These are phyloP conservation scores for Acacia crassicarpa DNA, from an alignment of 306 rosid species.

Conservation along the genomic window DNA sequence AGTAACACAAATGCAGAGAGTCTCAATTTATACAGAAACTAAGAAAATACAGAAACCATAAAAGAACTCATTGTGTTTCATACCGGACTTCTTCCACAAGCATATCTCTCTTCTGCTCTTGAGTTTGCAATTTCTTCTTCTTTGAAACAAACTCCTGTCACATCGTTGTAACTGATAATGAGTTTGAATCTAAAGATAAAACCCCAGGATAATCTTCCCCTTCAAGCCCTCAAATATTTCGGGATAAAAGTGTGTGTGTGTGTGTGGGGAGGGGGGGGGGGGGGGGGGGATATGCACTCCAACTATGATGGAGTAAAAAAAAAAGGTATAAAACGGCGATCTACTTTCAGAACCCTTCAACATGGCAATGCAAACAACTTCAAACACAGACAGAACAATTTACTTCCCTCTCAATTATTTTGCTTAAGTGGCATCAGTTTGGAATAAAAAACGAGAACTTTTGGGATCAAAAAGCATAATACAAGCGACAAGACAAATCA, in stretches of 20 bases:
- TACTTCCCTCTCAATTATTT: not conserved
- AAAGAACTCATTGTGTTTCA: slow-evolving; percentile 8
- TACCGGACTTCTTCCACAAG: slow-evolving; percentile 64
- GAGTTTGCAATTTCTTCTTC: slow-evolving; percentile 44
- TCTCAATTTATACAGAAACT: not conserved
- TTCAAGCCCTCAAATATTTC: not conserved
- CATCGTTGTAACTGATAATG: not conserved
- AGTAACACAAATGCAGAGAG: slow-evolving; percentile 1
- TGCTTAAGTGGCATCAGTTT: not conserved
- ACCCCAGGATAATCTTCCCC: not conserved
- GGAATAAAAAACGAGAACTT: not conserved
- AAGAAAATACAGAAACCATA: not conserved
- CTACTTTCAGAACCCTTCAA: not conserved
- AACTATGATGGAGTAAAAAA: slow-evolving; percentile 4
- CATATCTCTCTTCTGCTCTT: slow-evolving; percentile 34
- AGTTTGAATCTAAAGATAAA: not conserved
- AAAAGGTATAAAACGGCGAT: not conserved
- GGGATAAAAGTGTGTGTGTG: not conserved
- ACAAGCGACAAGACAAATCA: not conserved
- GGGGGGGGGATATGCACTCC: not conserved
- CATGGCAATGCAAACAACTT: not conserved
- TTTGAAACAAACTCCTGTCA: slow-evolving; percentile 56
- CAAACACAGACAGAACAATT: not conserved
- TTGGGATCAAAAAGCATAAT: not conserved
- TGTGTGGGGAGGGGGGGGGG: not conserved